Evolutionary conservation across 2,329 filamentous ascomycete genomes (phyloP), one percentile per base, ranked within the genome.

Genomic region (Erysiphe pisi): DNA sequence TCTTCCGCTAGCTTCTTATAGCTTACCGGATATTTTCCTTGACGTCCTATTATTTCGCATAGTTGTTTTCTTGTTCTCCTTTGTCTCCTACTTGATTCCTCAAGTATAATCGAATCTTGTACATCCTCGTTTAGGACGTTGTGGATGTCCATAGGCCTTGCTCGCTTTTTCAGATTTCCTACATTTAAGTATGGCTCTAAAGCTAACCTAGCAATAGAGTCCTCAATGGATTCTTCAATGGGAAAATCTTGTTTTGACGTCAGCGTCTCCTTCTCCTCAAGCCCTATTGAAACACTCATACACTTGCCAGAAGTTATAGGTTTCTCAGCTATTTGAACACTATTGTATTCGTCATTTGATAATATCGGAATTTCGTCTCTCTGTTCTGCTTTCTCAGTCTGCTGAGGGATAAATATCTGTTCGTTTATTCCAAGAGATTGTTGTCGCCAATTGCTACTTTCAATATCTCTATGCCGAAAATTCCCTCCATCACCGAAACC

Each of bases 1-100:
- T 40, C 63, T 40, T 40, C 63, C 8, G 63, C 63, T 12, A 70
- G 28, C 28, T 70, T 70, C 63, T 70, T 70, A 36, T 70, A 70
- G 22, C 36, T 36, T 12, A 70, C 31, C 25, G 63, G 63, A 36
- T 28, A 8, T 40, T 70, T 70, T 36, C 63, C 31, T 36, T 36
- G 63, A 31, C 63, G 63, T 8, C 63, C 63, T 36, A 70, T 12
- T 31, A 70, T 70, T 70, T 70, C 63, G 18, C 58, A 4, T 31
- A 70, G 28, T 16, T 70, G 63, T 40, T 40, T 40, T 20, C 20
- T 40, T 22, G 63, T 40, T 36, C 63, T 70, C 31, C n/a, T 70
- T 40, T 70, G 20, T 36, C 4, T 31, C 36, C 28, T 70, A 31
- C 18, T 70, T 36, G 25, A 18, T 31, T 70, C 40, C 63, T 36